Evolutionary conservation across 2,329 filamentous ascomycete genomes (phyloP).

Genomic region (Leptodontidium sp.): DNA sequence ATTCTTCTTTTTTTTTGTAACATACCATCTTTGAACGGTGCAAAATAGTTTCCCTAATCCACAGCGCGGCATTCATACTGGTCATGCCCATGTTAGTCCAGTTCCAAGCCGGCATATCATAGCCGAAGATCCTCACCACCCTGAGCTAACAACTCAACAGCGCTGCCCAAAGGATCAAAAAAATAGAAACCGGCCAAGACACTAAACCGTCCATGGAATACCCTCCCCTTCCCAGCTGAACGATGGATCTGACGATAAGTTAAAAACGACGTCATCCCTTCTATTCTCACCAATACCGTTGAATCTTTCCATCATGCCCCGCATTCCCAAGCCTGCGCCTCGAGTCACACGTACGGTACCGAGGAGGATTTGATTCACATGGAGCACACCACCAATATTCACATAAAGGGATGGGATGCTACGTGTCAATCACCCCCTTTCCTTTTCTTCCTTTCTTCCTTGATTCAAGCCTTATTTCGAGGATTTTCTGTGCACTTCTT

Average conservation of each 20-base stretch:
- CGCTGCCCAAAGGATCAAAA: background rate
- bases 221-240: constrained; percentile 8
- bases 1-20: no score
- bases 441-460: background rate
- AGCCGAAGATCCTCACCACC: background rate
- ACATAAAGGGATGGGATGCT: constrained; percentile 2
- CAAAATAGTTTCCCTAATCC: background rate
- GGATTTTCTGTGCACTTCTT: no score
- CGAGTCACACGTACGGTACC: constrained; percentile 12
- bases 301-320: constrained; percentile 23
- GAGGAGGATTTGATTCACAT: background rate
- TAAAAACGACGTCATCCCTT: constrained; percentile 17
- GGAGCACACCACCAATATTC: background rate
- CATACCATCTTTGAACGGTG: no score
- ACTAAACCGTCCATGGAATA: background rate
- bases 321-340: constrained; percentile 28
- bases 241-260: background rate
- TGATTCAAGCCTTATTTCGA: background rate
- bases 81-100: background rate
- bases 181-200: background rate
- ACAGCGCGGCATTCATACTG: background rate
- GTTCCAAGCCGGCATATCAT: constrained; percentile 7
- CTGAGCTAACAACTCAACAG: background rate
- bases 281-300: constrained; percentile 2
- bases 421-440: background rate